Percentiles rank a stretch among this genome's conserved stretches.
Conservation (phyloP, 2,329 filamentous ascomycete species). For the Pseudofabraea citricarpa region DNA sequence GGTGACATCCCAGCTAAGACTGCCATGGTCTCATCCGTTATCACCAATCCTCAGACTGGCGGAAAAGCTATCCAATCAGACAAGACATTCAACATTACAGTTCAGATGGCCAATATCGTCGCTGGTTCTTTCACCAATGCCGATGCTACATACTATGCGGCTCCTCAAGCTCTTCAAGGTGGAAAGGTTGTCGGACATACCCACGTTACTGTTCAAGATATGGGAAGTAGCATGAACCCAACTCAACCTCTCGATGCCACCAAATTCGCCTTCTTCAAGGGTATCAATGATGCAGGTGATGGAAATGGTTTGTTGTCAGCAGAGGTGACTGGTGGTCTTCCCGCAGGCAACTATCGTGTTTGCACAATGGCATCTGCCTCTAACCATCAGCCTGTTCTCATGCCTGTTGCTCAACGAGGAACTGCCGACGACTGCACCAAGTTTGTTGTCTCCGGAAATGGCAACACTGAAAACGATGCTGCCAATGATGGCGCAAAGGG, state of each 20-base stretch:
- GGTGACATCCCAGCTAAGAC: conserved; percentile 23
- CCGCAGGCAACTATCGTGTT: conserved; percentile 33
- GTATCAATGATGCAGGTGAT: conserved; percentile 31
- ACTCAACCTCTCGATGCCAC: conserved; percentile 18
- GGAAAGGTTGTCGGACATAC: conserved; percentile 29
- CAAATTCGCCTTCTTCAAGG: conserved; percentile 31
- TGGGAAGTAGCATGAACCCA: conserved; percentile 23
- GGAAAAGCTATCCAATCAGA: conserved; percentile 18
- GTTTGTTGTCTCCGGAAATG: conserved; percentile 30
- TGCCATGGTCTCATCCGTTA: conserved; percentile 27
- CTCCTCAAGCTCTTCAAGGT: conserved; percentile 23
- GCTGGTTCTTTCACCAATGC: conserved; percentile 30
- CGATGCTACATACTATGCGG: conserved; percentile 29
- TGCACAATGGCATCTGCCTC: conserved; percentile 33
- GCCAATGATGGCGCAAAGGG: conserved; percentile 5
- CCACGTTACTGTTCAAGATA: conserved; percentile 28
- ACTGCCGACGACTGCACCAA: conserved; percentile 36
- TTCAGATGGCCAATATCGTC: conserved; percentile 26
- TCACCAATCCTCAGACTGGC: conserved; percentile 21
- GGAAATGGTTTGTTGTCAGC: conserved; percentile 29
- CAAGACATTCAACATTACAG: conserved; percentile 23
- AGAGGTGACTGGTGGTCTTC: conserved; percentile 29
- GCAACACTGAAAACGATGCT: conserved; percentile 9
- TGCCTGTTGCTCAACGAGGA: conserved; percentile 34
- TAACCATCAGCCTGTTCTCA: conserved; percentile 34